Conservation (phyloP, 1,284 basidiomycete species). For the Chiua sp. region DNA sequence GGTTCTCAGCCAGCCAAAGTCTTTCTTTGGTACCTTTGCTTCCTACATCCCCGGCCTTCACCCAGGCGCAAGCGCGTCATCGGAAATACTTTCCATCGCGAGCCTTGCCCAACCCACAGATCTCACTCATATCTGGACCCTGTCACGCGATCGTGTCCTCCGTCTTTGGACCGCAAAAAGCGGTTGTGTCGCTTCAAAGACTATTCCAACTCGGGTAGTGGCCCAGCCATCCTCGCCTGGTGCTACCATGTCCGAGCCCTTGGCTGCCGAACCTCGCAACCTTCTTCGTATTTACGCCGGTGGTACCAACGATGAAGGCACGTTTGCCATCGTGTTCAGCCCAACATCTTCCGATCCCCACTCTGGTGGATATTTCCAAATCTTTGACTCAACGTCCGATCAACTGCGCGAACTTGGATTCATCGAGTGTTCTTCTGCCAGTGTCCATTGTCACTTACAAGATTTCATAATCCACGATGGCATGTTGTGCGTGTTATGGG, state of each 20-base stretch:
- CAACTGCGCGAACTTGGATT: slow-evolving; percentile 58
- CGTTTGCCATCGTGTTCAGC: slow-evolving; percentile 64
- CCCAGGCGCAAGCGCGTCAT: slow-evolving; percentile 47
- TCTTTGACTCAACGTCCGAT: slow-evolving; percentile 60
- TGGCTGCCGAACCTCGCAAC: slow-evolving; percentile 63
- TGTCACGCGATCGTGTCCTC: slow-evolving; percentile 88
- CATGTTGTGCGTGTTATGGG: slow-evolving; percentile 73
- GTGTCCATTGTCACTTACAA: slow-evolving; percentile 71
- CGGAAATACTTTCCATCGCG: slow-evolving; percentile 69
- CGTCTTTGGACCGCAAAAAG: slow-evolving; percentile 81
- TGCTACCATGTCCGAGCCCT: slow-evolving; percentile 48
- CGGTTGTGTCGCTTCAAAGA: slow-evolving; percentile 68
- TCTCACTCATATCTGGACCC: slow-evolving; percentile 76
- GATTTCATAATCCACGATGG: slow-evolving; percentile 67
- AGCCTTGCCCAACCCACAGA: slow-evolving; percentile 76
- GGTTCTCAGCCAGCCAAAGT: slow-evolving; percentile 61
- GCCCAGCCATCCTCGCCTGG: slow-evolving; percentile 27
- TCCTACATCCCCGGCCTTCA: slow-evolving; percentile 66
- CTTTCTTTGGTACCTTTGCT: slow-evolving; percentile 67
- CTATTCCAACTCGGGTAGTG: slow-evolving; percentile 41
- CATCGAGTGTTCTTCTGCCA: slow-evolving; percentile 63
- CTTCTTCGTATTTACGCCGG: slow-evolving; percentile 62
- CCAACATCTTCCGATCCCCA: slow-evolving; percentile 64
- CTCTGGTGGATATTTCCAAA: slow-evolving; percentile 74
- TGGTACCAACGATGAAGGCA: slow-evolving; percentile 46